Evolutionary conservation across 371 early-diverging fungal species (phyloP).

Genomic region (Mucor plumbeus): DNA sequence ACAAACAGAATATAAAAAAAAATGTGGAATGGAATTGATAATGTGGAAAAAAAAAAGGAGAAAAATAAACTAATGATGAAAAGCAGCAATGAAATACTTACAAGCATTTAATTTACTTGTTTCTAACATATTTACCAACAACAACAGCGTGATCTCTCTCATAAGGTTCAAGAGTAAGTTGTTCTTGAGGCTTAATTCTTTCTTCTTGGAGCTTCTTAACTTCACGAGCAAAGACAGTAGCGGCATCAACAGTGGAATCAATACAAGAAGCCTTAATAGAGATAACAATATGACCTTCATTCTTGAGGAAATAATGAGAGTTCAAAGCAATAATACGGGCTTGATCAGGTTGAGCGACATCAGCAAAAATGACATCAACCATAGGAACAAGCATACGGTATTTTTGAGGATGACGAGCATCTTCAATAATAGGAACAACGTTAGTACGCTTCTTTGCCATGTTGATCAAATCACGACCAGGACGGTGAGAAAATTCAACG

Average conservation of each 20-base stretch:
- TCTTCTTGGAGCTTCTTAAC: slow-evolving; percentile 99
- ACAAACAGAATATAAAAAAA: slow-evolving; percentile 2
- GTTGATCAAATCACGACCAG: slow-evolving; percentile 99
- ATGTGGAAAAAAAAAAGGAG: not conserved
- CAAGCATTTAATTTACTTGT: slow-evolving; percentile 50
- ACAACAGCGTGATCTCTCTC: slow-evolving; percentile 99
- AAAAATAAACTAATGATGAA: not conserved
- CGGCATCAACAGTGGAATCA: slow-evolving; percentile 98
- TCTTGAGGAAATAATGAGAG: slow-evolving; percentile 99
- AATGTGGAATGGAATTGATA: slow-evolving; percentile 1
- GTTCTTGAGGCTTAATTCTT: slow-evolving; percentile 99
- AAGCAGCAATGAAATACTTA: not conserved
- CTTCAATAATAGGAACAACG: slow-evolving; percentile 99
- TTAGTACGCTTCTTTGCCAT: slow-evolving; percentile 99
- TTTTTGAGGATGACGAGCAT: slow-evolving; percentile 99
- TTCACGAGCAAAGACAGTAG: slow-evolving; percentile 98
- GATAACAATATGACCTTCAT: slow-evolving; percentile 98
- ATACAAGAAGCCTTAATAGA: slow-evolving; percentile 99
- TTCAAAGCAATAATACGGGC: slow-evolving; percentile 99
- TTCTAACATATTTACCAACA: slow-evolving; percentile 88
- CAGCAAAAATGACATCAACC: slow-evolving; percentile 99
- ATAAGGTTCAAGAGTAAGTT: slow-evolving; percentile 99
- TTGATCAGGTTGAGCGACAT: slow-evolving; percentile 99
- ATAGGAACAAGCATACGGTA: slow-evolving; percentile 99
- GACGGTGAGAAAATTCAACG: slow-evolving; percentile 99